A percentile compares a stretch with the other conserved stretches of the same genome.
phyloP scores from a whole-genome alignment of 2,329 filamentous ascomycete species.

The Clonostachys rhizophaga region DNA sequence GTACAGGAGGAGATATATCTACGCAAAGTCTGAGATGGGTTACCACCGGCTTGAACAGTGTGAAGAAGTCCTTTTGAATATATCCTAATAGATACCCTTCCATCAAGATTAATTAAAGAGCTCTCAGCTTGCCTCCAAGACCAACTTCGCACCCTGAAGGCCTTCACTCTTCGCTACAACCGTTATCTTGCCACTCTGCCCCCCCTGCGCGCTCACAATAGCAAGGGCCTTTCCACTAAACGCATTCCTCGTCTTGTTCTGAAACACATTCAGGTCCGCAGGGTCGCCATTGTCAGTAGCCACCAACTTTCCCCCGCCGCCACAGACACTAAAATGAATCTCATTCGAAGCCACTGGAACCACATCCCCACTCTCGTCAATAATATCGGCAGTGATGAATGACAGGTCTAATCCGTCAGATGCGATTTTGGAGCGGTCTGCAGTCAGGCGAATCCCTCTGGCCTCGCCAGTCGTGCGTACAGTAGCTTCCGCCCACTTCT shows the following conservation, averaged over 20 bases:
- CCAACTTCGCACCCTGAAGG: too few relatives aligned
- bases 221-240: slow-evolving; percentile 33
- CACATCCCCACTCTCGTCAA: slow-evolving; percentile 33
- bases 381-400: slow-evolving; percentile 37
- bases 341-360: slow-evolving; percentile 35
- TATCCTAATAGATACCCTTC: too few relatives aligned
- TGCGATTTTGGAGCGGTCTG: slow-evolving; percentile 30
- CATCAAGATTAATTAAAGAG: too few relatives aligned
- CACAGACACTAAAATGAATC: slow-evolving; percentile 34
- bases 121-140: too few relatives aligned
- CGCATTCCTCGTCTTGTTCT: slow-evolving; percentile 27
- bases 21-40: slow-evolving; percentile 5
- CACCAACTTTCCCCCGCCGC: slow-evolving; percentile 36
- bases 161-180: too few relatives aligned
- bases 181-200: too few relatives aligned
- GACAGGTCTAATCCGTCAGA: slow-evolving; percentile 38
- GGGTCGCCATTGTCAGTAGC: slow-evolving; percentile 47
- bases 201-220: slow-evolving; percentile 18
- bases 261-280: slow-evolving; percentile 35
- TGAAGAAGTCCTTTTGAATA: too few relatives aligned
- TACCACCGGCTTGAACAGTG: too few relatives aligned
- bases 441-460: slow-evolving; percentile 25
- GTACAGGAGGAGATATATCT: not conserved
- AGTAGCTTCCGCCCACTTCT: slow-evolving; percentile 36
- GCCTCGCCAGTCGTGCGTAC: slow-evolving; percentile 34